A percentile compares a stretch with the other conserved stretches of the same genome.
phyloP scores from a whole-genome alignment of 2,329 filamentous ascomycete genomes.

The Neoascochyta sp. region DNA sequence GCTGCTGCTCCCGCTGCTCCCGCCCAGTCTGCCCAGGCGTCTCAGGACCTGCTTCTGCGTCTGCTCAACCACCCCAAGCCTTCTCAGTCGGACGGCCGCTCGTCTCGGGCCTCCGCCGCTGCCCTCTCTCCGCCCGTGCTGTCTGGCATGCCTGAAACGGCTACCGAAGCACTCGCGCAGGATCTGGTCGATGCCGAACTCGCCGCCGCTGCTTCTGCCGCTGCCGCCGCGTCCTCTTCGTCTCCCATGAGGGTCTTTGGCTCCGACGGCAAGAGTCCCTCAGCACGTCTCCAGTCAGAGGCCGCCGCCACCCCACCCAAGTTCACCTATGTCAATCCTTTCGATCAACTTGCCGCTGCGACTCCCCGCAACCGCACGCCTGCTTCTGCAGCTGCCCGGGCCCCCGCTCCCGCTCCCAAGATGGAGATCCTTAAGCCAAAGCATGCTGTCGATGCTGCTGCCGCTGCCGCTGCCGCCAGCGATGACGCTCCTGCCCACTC shows the following conservation, averaged over 20 bases:
- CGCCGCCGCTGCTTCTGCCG: conserved; percentile 31
- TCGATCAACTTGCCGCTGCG: conserved; percentile 64
- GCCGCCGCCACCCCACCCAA: conserved; percentile 41
- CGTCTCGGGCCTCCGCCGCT: conserved; percentile 23
- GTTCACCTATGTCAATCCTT: conserved; percentile 70
- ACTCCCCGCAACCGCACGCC: conserved; percentile 55
- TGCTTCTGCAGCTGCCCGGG: conserved; percentile 18
- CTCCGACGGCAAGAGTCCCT: conserved; percentile 41
- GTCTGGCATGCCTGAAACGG: conserved; percentile 41
- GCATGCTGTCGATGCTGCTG: conserved; percentile 37
- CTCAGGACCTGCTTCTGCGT: conserved; percentile 77
- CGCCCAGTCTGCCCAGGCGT: conserved; percentile 25
- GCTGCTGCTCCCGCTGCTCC: conserved; percentile 31
- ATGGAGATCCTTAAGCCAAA: conserved; percentile 47
- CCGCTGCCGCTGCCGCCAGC: conserved; percentile 8
- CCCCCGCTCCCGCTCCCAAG: conserved; percentile 29
- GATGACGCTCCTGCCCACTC: conserved; percentile 22
- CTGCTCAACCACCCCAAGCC: conserved; percentile 72
- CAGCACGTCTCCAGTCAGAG: conserved; percentile 33
- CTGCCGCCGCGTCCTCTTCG: conserved; percentile 16
- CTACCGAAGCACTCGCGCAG: conserved; percentile 44
- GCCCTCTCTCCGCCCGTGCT: conserved; percentile 27
- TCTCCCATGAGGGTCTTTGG: conserved; percentile 36
- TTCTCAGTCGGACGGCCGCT: conserved; percentile 29
- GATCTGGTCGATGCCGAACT: conserved; percentile 45